Base-by-base conservation (phyloP, 2,329 filamentous ascomycete genomes). In the Paraconiothyrium brasiliense region DNA sequence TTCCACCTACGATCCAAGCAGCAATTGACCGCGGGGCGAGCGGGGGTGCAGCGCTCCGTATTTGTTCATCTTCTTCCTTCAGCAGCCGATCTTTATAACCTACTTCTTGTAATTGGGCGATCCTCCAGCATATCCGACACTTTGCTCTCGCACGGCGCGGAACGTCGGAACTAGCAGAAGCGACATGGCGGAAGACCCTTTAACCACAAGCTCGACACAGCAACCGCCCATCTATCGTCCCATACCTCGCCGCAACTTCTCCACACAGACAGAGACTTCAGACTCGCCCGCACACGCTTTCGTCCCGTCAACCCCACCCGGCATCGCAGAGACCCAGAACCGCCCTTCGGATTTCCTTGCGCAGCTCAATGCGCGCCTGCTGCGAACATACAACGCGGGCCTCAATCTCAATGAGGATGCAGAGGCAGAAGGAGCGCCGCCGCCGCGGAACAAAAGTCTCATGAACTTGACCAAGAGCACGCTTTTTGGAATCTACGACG, bases 401-500 rank as follows among this genome's bases (percentile, higher is more conserved):
- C 20, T 48, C 24, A 27, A 50, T 11, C 20, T 48, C 24, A 27
- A 50, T 13, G 73, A 73, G 4, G 67, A 71, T 37, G 61, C 60
- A 4, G 65, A 65, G 10, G 67, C 69, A 2, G 64, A 64, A 37
- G 68, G 67, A n/a, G 76, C 70, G 65, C 78, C 67, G 61, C 80
- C 85, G 55, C 83, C 47, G 73, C 88, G 92, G 61, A 91, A 90
- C 27, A 88, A 90, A 67, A 97, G 93, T 10, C 87, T 93, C 60
- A 83, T 93, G 73, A 97, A 97, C 76, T 85, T 99, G 62, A 97
- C 93, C 4, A 90, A 92, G 10, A 94, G 93, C 2, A 97, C 95
- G 0, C 86, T 99, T 5, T 92, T 91, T 69, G 94, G 95, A 58
- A 99, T 99, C 72, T 99, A 97, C 82, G 89, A 76, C 51, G 76